Evolutionary conservation across 2,329 filamentous ascomycete genomes (phyloP), one percentile per base, ranked within the genome.

Genomic region (Fusarium sp.): DNA sequence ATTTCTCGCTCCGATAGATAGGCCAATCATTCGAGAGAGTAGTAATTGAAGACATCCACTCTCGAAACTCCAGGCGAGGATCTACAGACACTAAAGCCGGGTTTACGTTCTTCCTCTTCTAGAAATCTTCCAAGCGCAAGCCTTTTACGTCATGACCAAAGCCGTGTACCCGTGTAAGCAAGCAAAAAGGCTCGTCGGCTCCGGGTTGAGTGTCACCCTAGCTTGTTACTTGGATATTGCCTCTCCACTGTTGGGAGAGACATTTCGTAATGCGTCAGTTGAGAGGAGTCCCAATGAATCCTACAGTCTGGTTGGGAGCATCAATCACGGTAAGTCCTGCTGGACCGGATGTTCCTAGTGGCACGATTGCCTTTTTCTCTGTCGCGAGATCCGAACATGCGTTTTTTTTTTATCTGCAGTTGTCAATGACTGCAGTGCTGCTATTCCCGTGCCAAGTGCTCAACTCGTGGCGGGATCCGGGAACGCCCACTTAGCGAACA

Each of bases 41-140:
- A 25, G 23, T 25, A 5, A 25, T 25, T 25, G 23, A 25, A 25
- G 3, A 43, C 40, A 40, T 27, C 16, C 37, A 43, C 42, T 27
- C 13, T 28, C 20, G 6, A 43, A 57, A 25, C 25, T 25, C 25
- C 7, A 25, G 25, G 25, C 8, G 25, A 25, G 25, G 25, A 70
- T 70, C 68, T 53, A 45, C 68, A 37, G 13, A 14, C 14, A 45
- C 65, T 61, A 61, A 13, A 32, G 0, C 51, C 51, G 68, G 67
- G 23, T 51, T 46, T n/a, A 64, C 27, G 10, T 64, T 70, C 27
- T 40, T 64, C 68, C 63, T 27, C 25, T 70, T 70, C 68, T 64
- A 65, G 68, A 70, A 70, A 34, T 32, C 13, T 68, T 71, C 68
- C n/a, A 71, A 16, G 13, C 34, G 43, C 45, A 49, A 67, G 46